Base-by-base conservation (phyloP, 1,284 basidiomycete genomes). In the Microbotryum lychnidis-dioicae region DNA sequence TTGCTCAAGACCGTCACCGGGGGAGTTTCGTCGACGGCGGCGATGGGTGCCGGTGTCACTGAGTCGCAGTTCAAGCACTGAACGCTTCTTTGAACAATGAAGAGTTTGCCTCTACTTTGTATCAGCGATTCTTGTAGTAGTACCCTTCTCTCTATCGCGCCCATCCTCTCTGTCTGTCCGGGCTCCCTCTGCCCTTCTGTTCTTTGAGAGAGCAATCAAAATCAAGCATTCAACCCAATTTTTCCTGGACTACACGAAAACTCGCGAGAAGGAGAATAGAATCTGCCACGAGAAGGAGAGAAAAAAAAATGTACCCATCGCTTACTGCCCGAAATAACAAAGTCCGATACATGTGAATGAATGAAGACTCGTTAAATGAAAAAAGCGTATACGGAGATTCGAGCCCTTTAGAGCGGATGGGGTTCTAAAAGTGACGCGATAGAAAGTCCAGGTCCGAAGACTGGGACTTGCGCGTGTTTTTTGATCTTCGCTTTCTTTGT, bases 1-100 rank as follows among this genome's bases (percentile, higher is more conserved):
- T 54, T 71, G 20, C 60, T 70, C 51, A 52, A 69, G 76, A 77
- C 76, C 12, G 75, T 92, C 51, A 87, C 89, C 14, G 87, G 87
- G 16, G 88, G 88, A 56, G 87, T 87, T 21, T 87, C 87, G 50
- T 87, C 84, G 71, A 90, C 89, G 3, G 88, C 86, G 45, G 82
- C 87, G 20, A 78, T 85, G 65, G 89, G 89, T 50, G 83, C 84
- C 69, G 89, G 88, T 74, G 90, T 87, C 14, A 91, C 89, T 25
- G 66, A 67, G 44, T 52, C 58, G 20, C 67, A 69, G 50, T 69
- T 69, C 65, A 69, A 69, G 63, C 62, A 69, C 57, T 64, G n/a
- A 46, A 45, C 53, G 5, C 21, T 23, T 23, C 3, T 10, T 49
- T 31, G 27, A 7, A 46, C 37, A n/a, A 9, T 31, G 33, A 16